Conservation (phyloP, 2,329 filamentous ascomycete genomes). For the Amauroascus niger region DNA sequence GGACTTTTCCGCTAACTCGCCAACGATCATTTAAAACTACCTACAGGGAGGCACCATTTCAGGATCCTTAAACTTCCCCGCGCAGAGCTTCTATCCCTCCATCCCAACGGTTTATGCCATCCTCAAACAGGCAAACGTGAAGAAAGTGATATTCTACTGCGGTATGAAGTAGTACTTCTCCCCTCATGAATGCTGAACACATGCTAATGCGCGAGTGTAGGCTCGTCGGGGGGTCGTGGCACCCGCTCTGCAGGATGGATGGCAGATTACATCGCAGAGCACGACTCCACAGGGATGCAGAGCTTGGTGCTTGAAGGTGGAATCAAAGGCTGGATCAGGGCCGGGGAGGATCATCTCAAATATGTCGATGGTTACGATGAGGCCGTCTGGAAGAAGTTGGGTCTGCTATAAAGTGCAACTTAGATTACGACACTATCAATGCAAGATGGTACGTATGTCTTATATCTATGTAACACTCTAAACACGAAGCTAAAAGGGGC, state of each 20-base stretch:
- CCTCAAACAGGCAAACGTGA: constrained; percentile 24
- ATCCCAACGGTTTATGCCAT: constrained; percentile 31
- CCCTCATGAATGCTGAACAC: not conserved
- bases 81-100: constrained; percentile 33
- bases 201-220: constrained; percentile 26
- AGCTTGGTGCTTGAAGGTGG: constrained; percentile 45
- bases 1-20: not conserved
- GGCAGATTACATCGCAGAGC: constrained; percentile 41
- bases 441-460: not conserved
- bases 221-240: constrained; percentile 47
- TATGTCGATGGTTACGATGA: constrained; percentile 41
- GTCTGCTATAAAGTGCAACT: not conserved
- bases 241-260: constrained; percentile 49
- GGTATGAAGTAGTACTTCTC: constrained; percentile 24
- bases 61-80: constrained; percentile 43
- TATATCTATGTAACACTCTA: not conserved
- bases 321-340: constrained; percentile 46
- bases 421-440: no score
- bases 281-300: constrained; percentile 18
- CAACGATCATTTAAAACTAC: no score
- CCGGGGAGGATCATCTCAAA: constrained; percentile 40
- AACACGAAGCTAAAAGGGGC: not conserved
- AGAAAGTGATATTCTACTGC: constrained; percentile 35
- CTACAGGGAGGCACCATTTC: constrained; percentile 50
- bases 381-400: constrained; percentile 8